Evolutionary conservation across 2,329 filamentous ascomycete species (phyloP), one percentile per base, ranked within the genome.

Genomic region (Fusarium ramigenum): DNA sequence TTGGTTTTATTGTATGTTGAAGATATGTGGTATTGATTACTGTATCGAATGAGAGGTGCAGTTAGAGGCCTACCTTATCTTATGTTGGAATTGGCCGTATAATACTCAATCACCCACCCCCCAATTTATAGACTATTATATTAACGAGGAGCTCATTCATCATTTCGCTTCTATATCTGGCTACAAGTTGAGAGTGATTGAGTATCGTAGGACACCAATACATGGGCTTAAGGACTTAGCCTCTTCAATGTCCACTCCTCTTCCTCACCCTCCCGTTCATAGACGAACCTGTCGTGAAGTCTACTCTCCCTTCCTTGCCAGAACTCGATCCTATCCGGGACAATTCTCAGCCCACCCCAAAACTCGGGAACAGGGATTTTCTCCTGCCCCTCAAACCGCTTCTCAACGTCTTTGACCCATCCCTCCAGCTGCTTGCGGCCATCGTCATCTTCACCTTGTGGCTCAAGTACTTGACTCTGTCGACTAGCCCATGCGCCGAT

Each of bases 401-500:
- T 84, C 85, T 97, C 93, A 40, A 91, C 88, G 78, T 97, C 94
- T 72, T 85, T 86, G 1, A 98, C 95, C 86, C 92, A 91, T 40
- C 85, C 84, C 79, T 97, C 94, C 67, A 99, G 83, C 83, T 93
- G 87, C 70, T 87, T 88, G 54, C 96, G 87, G 8, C 93, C 93
- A 75, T 93, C 92, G 63, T 93, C 90, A 5, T 79, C 84, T 25
- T 83, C 78, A 7, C 69, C 75, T 49, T 72, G 61, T 4, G 87
- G 84, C 82, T 84, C 82, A 63, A 98, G 83, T 46, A 96, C 93
- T 77, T 89, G 87, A 79, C 93, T 97, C 89, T 99, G 96, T 82
- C 90, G 88, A 81, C 94, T 97, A 16, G 96, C 94, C 96, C 96
- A 98, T 2, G 95, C 96, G 1, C 96, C 96, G 67, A 99, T 88